A percentile compares a stretch with the other conserved stretches of the same genome.
These are phyloP conservation scores for Backusella luteola DNA, from an alignment of 192 early-diverging fungal species.

Conservation along the genomic window DNA sequence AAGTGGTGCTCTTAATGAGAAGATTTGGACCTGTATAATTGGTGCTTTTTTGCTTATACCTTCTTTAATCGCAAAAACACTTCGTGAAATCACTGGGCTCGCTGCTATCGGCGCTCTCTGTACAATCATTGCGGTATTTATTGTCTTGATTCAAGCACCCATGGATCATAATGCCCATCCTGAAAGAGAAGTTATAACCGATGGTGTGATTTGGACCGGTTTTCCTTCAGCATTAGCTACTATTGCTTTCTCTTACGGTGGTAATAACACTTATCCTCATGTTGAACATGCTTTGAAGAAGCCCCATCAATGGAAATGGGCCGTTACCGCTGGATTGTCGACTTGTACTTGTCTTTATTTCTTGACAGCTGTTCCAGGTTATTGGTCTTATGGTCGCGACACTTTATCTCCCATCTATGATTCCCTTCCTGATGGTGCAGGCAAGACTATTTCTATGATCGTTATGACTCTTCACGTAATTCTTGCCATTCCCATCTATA, in stretches of 20 bases:
- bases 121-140: slow-evolving; percentile 70
- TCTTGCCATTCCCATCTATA: slow-evolving; percentile 73
- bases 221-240: slow-evolving; percentile 78
- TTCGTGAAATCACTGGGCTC: slow-evolving; percentile 76
- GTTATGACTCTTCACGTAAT: slow-evolving; percentile 83
- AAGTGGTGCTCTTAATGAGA: slow-evolving; percentile 8
- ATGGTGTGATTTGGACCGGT: slow-evolving; percentile 59
- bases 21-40: slow-evolving; percentile 65
- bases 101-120: slow-evolving; percentile 76
- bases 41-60: slow-evolving; percentile 68
- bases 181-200: slow-evolving; percentile 38
- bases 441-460: slow-evolving; percentile 59
- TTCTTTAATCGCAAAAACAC: slow-evolving; percentile 70
- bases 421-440: slow-evolving; percentile 64
- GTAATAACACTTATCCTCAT: slow-evolving; percentile 82
- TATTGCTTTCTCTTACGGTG: slow-evolving; percentile 83
- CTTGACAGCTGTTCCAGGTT: slow-evolving; percentile 68
- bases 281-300: slow-evolving; percentile 79
- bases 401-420: slow-evolving; percentile 69
- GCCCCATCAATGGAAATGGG: slow-evolving; percentile 67
- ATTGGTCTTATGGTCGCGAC: slow-evolving; percentile 66
- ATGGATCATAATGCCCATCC: slow-evolving; percentile 41
- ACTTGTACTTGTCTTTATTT: slow-evolving; percentile 73
- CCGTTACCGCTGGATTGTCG: slow-evolving; percentile 58
- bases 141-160: slow-evolving; percentile 65